Base-by-base conservation (phyloP, 2,329 filamentous ascomycete genomes). In the Colletotrichum agaves region DNA sequence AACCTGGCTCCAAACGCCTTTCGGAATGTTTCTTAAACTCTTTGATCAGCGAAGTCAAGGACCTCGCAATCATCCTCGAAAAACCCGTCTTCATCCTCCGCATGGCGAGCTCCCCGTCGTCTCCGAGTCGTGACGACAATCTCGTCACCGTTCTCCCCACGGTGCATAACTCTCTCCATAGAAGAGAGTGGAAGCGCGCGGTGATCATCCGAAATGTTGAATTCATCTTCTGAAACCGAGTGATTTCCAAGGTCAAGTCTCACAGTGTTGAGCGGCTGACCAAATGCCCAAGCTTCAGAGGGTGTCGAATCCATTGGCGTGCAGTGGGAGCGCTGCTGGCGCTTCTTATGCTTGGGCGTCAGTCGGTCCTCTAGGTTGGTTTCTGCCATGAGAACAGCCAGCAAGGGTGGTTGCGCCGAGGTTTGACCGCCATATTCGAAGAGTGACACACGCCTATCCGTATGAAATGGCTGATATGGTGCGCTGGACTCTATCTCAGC, bases 401-500 rank as follows among this genome's bases (percentile, higher is more conserved):
- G 73, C 8, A 78, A 74, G 12, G 81, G 76, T 11, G 78, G 55
- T 17, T 77, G 73, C 41, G 72, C 46, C 8, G 58, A 39, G 39
- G 78, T 72, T 3, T 78, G 77, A 46, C 72, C 69, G 59, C 72
- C 77, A 75, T 91, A 92, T 46, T 93, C 86, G 72, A 90, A 92
- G 31, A 98, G 83, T n/a, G 86, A 88, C 49, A 98, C 92, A 3
- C 95, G 89, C 61, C 89, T 88, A 75, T 98, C 94, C 0, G 94
- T 96, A 77, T 98, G 95, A 81, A 98, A 98, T 1, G 96, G 95
- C 74, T 97, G 94, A 74, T 97, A 98, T 2, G 95, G 93, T 4
- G 94, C 92, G 75, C 95, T 98, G 1, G 95, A 97, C 76, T 99
- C 96, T 71, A 97, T 97, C 81, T 98, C 94, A 5, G 93, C 93